Evolutionary conservation across 2,329 filamentous ascomycete species (phyloP).

Genomic region (Botrytis tulipae): DNA sequence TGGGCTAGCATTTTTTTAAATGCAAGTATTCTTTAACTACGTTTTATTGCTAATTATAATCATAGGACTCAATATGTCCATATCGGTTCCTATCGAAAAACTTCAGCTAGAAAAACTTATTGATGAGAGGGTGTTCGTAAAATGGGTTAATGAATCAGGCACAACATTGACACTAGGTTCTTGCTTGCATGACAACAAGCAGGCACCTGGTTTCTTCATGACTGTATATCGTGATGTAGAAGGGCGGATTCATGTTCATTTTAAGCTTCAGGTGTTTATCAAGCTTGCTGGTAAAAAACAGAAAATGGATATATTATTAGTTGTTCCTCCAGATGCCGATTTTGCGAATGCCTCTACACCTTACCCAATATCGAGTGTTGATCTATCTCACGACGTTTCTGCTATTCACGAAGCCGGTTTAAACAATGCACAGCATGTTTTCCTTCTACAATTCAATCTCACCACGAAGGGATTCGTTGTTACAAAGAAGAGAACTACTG

Average conservation of each 20-base stretch:
- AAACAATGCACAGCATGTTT: background rate
- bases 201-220: background rate
- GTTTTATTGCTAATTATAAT: background rate
- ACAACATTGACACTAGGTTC: background rate
- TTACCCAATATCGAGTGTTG: background rate
- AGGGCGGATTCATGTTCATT: background rate
- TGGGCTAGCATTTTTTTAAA: background rate
- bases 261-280: background rate
- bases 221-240: background rate
- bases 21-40: background rate
- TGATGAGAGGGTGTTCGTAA: background rate
- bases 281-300: background rate
- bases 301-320: background rate
- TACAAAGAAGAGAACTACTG: background rate
- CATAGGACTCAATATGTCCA: background rate
- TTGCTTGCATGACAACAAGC: background rate
- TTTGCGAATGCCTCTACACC: background rate
- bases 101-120: background rate
- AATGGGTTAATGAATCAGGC: background rate
- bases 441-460: background rate
- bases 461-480: background rate
- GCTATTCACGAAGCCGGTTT: background rate
- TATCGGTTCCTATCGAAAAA: background rate
- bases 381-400: background rate
- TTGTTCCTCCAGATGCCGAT: background rate